A percentile compares a stretch with the other conserved stretches of the same genome.
Evolutionary conservation across 352 stramenopile genomes (phyloP).

Genomic region (Pythium monospermum): DNA sequence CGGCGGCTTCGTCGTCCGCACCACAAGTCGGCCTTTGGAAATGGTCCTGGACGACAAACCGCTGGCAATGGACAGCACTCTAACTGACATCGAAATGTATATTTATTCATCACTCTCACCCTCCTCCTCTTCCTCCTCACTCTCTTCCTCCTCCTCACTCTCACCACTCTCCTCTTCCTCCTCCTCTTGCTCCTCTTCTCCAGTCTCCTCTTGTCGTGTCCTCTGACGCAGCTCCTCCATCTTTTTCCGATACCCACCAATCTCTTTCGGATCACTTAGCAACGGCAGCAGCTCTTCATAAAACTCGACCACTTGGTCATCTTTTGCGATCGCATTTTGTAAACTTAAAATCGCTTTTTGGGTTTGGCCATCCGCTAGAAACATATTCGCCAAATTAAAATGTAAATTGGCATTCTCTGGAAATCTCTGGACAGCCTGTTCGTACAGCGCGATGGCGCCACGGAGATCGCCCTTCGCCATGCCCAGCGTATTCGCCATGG

Average conservation of each 20-base stretch:
- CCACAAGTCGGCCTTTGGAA: constrained; percentile 2
- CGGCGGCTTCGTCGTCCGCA: not conserved
- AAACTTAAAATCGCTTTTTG: constrained; percentile 27
- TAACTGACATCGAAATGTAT: not conserved
- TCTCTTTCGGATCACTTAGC: constrained; percentile 19
- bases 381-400: constrained; percentile 70
- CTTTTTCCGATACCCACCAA: not conserved
- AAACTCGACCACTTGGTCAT: constrained; percentile 38
- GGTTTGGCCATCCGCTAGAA: constrained; percentile 32
- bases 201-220: not conserved
- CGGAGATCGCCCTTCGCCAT: constrained; percentile 46
- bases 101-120: constrained; percentile 2
- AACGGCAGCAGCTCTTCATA: constrained; percentile 44
- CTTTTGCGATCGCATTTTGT: constrained; percentile 38
- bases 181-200: not conserved
- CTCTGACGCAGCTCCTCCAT: not conserved
- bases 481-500: constrained; percentile 47
- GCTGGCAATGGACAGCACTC: not conserved
- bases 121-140: constrained; percentile 10
- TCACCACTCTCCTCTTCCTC: constrained; percentile 4
- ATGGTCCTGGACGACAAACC: constrained; percentile 3
- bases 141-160: constrained; percentile 3
- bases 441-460: constrained; percentile 42
- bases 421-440: constrained; percentile 30
- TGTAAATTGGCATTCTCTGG: constrained; percentile 48